Evolutionary conservation across 2,329 filamentous ascomycete species (phyloP).

Genomic region (Tolypocladium sp.): DNA sequence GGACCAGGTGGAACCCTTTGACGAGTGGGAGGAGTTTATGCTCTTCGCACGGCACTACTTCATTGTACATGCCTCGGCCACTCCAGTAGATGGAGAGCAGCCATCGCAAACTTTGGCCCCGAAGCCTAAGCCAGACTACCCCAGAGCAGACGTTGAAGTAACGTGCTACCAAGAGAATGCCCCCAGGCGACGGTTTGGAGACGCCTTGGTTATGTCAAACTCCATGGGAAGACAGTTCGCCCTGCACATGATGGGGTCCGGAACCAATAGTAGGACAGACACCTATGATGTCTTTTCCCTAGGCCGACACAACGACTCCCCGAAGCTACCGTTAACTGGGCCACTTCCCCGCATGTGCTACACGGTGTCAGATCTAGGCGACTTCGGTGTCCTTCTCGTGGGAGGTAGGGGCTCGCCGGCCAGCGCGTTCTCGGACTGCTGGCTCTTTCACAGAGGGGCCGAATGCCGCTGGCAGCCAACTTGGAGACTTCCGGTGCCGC

Average conservation of each 20-base stretch:
- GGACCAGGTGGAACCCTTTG: constrained; percentile 72
- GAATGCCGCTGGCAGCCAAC: constrained; percentile 50
- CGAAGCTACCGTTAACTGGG: constrained; percentile 17
- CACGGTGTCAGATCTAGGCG: constrained; percentile 58
- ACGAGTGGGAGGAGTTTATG: constrained; percentile 93
- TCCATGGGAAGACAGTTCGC: constrained; percentile 33
- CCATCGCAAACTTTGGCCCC: too few species aligned
- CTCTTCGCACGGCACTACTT: constrained; percentile 82
- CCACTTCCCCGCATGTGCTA: constrained; percentile 57
- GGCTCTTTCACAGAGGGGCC: constrained; percentile 52
- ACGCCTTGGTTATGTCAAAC: constrained; percentile 33
- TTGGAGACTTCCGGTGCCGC: constrained; percentile 55
- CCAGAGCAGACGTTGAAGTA: constrained; percentile 4
- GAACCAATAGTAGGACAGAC: constrained; percentile 32
- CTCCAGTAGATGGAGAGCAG: not conserved
- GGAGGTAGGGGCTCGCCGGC: constrained; percentile 75
- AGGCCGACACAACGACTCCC: constrained; percentile 8
- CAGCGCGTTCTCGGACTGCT: constrained; percentile 62
- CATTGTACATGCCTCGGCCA: constrained; percentile 50
- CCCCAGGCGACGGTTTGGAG: constrained; percentile 50
- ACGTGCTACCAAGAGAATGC: constrained; percentile 6
- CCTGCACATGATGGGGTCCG: constrained; percentile 34
- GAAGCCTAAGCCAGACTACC: too few species aligned
- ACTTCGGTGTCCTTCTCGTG: constrained; percentile 51
- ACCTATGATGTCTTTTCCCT: constrained; percentile 41